Percentiles rank a stretch among this genome's conserved stretches.
Conservation (phyloP, 2,329 filamentous ascomycete genomes). For the Biscogniauxia marginata region DNA sequence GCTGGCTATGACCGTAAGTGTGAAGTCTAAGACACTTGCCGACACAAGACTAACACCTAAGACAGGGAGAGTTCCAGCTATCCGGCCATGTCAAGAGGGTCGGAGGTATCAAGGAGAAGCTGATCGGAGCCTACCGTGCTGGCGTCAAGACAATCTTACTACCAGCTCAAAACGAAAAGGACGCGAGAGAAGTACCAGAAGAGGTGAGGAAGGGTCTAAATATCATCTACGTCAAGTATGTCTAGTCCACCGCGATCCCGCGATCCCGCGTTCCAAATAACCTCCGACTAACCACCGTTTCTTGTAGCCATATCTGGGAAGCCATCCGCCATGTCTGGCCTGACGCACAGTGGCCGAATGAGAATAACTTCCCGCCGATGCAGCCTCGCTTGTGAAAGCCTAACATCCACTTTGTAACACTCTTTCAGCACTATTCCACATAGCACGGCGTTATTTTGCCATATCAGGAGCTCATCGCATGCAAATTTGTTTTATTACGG, state of each 20-base stretch:
- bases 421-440: constrained; percentile 13
- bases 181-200: constrained; percentile 83
- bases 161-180: constrained; percentile 85
- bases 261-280: neutral
- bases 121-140: constrained; percentile 89
- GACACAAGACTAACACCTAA: constrained; percentile 20
- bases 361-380: constrained; percentile 61
- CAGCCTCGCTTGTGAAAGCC: constrained; percentile 71
- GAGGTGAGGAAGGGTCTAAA: constrained; percentile 86
- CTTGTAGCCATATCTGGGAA: constrained; percentile 82
- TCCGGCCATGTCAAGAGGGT: constrained; percentile 90
- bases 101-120: constrained; percentile 97
- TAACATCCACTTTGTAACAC: constrained; percentile 4
- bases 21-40: constrained; percentile 13
- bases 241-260: constrained; percentile 17
- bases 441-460: constrained; percentile 13
- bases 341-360: constrained; percentile 78
- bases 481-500: neutral
- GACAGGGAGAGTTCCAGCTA: constrained; percentile 69
- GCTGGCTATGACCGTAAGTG: constrained; percentile 85
- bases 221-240: constrained; percentile 86
- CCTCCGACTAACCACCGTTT: constrained; percentile 16
- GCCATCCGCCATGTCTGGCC: constrained; percentile 91
- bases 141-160: constrained; percentile 93
- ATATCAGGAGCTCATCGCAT: neutral